Evolutionary conservation across 2,329 filamentous ascomycete species (phyloP).

Genomic region (Xenoacremonium recifei): DNA sequence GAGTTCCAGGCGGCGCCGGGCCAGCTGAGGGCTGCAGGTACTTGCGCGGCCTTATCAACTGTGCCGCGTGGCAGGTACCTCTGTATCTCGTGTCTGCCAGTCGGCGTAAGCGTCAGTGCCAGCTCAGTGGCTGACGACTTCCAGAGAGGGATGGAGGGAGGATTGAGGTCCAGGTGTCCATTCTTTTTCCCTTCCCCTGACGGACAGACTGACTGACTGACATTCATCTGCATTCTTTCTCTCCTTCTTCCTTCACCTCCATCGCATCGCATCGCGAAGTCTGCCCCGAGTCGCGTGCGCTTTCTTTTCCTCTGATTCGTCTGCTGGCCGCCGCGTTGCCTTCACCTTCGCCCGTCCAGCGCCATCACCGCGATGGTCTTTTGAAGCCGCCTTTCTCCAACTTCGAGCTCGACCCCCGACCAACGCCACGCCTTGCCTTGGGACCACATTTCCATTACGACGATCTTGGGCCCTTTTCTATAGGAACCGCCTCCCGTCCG

Average conservation of each 20-base stretch:
- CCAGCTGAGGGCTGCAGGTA: too few relatives aligned
- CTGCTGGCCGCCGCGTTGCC: neutral
- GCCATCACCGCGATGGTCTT: slow-evolving; percentile 1
- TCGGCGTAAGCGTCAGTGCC: neutral
- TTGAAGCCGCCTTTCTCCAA: slow-evolving; percentile 1
- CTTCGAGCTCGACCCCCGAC: too few relatives aligned
- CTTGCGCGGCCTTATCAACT: too few relatives aligned
- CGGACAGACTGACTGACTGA: too few relatives aligned
- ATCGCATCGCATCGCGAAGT: neutral
- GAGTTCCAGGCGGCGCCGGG: too few relatives aligned
- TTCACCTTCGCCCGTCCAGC: neutral
- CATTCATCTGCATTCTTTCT: neutral
- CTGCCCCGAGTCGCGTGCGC: neutral
- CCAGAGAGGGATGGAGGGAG: too few relatives aligned
- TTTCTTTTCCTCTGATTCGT: neutral
- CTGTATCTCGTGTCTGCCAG: too few relatives aligned
- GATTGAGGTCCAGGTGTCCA: neutral
- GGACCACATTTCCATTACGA: neutral
- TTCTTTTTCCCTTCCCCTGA: slow-evolving; percentile 4
- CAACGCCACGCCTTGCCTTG: too few relatives aligned
- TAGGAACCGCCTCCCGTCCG: slow-evolving; percentile 3
- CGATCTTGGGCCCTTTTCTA: neutral
- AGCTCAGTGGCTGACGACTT: neutral
- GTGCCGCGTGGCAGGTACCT: too few relatives aligned
- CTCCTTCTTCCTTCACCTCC: neutral